These are phyloP conservation scores for Tricholoma saponaceum DNA, from an alignment of 768 basidiomycete species.

Conservation along the genomic window DNA sequence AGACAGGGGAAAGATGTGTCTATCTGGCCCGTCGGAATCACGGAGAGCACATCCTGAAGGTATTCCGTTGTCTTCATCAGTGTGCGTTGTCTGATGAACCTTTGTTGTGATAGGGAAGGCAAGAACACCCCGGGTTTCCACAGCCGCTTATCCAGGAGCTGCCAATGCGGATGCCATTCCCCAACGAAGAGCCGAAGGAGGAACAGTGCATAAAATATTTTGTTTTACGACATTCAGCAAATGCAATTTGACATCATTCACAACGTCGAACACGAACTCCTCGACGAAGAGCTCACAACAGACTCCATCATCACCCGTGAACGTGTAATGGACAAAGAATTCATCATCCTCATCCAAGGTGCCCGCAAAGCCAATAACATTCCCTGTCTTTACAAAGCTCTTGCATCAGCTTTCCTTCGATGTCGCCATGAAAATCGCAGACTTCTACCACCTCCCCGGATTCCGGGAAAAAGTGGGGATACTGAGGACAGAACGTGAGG, in stretches of 20 bases:
- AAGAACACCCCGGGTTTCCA: slow-evolving; percentile 86
- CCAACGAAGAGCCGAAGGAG: slow-evolving; percentile 64
- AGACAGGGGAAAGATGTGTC: slow-evolving; percentile 87
- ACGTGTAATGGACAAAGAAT: slow-evolving; percentile 81
- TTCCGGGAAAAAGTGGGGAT: slow-evolving; percentile 78
- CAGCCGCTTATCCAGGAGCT: slow-evolving; percentile 88
- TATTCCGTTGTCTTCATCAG: slow-evolving; percentile 22
- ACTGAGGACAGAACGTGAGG: slow-evolving; percentile 59
- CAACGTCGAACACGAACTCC: slow-evolving; percentile 78
- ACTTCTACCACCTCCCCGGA: slow-evolving; percentile 82
- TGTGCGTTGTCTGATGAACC: background rate
- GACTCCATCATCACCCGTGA: slow-evolving; percentile 68
- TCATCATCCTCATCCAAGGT: slow-evolving; percentile 82
- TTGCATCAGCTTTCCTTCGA: slow-evolving; percentile 77
- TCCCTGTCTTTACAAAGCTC: slow-evolving; percentile 69
- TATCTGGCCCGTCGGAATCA: slow-evolving; percentile 94
- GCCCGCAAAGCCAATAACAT: slow-evolving; percentile 87
- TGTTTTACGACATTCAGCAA: background rate
- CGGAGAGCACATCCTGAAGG: slow-evolving; percentile 80
- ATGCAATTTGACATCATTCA: background rate
- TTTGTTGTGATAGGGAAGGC: slow-evolving; percentile 58
- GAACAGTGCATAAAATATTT: slow-evolving; percentile 59
- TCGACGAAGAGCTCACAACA: slow-evolving; percentile 67
- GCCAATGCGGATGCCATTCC: slow-evolving; percentile 78
- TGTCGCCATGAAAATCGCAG: slow-evolving; percentile 79